Evolutionary conservation across 768 basidiomycete genomes (phyloP), one percentile per base, ranked within the genome.

Genomic region (Xerocomellus chrysenteron): DNA sequence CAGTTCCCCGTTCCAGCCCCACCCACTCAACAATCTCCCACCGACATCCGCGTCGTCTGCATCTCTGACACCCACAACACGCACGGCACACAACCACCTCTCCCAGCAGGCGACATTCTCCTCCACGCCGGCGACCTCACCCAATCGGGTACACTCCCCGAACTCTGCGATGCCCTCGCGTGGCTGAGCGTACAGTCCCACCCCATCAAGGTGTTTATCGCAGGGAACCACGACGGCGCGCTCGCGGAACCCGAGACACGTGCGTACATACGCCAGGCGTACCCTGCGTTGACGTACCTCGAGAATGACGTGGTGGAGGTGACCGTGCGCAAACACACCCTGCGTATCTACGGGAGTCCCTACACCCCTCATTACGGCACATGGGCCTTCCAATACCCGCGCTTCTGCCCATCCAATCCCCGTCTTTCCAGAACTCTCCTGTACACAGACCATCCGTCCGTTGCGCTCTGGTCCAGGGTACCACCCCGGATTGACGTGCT

Each of bases 21-120:
- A 14, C 36, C 47, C 17, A 16, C 19, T 17, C 21, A 51, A 2
- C 53, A 14, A 6, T 46, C 56, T 11, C 40, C 45, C 26, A 52
- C 56, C 2, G 44, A 50, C 72, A 65, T 77, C 16, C 76, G 70
- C 37, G 33, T 77, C 46, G 72, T 78, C 46, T 72, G 71, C 65
- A 69, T 77, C 50, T 74, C 75, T 8, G 77, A 78, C 48, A 77
- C 75, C 8, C 76, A 75, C 59, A 75, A 69, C 59, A 57, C 61
- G 19, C 74, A 74, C 42, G 5, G 21, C 32, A 42, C 58, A 12
- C 62, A 55, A 57, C 62, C 73, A 8, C 32, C 60, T 19, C 26
- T 28, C 26, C 26, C 26, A 28, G 26, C 26, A 28, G 26, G 5
- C 26, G 26, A 28, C 26, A 28, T 28, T 28, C 60, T 76, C 36